Evolutionary conservation across 306 rosid species (phyloP), one percentile per base, ranked within the genome.

Genomic region (Myrica gale): DNA sequence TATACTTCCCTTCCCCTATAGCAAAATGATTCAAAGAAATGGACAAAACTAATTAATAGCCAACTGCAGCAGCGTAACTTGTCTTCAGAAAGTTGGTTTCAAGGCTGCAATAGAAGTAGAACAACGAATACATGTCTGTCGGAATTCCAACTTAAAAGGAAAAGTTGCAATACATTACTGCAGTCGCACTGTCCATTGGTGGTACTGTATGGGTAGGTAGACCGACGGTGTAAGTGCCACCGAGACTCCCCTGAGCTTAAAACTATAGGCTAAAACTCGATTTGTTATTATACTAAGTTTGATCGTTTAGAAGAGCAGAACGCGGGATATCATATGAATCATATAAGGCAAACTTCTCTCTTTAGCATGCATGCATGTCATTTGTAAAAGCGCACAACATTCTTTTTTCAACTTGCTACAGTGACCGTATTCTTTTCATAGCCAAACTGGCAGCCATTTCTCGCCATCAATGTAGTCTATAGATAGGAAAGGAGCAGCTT

Each of bases 361-460:
- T 2, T 3, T 32, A 32, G 37, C 37, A 32, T 32, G 37, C 16
- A 23, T 61, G 68, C 68, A 5, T 61, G 68, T 26, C 68, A 26
- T 13, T 41, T 39, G 47, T 39, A 39, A 63, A 32, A 39, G 21
- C 48, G 7, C 2, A 17, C 48, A 41, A 8, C 10, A 16, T n/a
- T 16, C 21, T 66, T 61, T 61, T 48, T 58, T 58, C 65, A 10
- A 58, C 39, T 77, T 43, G 75, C 70, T 71, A 10, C 13, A 48
- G 13, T 11, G 54, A 54, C 13, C 2, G 61, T 37, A 61, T 8
- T 56, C 32, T 78, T 32, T 32, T 85, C 76, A 87, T 20, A 72
- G 57, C 92, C 89, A 92, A 0, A 71, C 92, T 5, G 96, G 98
- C 8, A 93, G 84, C 98, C 98, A 90, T 48, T 87, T 78, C 46